Evolutionary conservation across 2,329 filamentous ascomycete genomes (phyloP).

Genomic region (Pezicula rhizophila): DNA sequence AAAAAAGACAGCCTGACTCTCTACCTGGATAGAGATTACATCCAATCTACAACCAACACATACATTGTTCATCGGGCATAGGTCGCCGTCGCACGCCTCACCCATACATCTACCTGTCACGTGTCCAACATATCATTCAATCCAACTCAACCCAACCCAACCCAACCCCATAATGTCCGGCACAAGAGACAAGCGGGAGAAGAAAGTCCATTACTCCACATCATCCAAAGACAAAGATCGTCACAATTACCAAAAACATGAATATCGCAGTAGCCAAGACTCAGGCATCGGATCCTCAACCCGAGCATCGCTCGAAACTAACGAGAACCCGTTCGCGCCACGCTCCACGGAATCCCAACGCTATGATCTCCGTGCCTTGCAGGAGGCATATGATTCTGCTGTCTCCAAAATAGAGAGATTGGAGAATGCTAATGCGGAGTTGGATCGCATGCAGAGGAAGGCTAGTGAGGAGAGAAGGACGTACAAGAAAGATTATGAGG

Average conservation of each 20-base stretch:
- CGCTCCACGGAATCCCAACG: conserved; percentile 15
- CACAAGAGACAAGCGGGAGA: conserved; percentile 11
- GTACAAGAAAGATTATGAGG: conserved; percentile 7
- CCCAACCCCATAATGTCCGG: no score
- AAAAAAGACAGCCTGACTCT: no score
- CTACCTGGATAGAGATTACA: no score
- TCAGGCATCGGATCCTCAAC: conserved; percentile 18
- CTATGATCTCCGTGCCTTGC: conserved; percentile 12
- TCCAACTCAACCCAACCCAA: neutral
- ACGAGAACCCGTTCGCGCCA: conserved; percentile 9
- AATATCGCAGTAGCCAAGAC: conserved; percentile 15
- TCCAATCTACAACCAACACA: no score
- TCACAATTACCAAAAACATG: conserved; percentile 1
- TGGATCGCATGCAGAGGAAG: conserved; percentile 12
- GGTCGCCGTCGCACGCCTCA: neutral
- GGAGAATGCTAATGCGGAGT: conserved; percentile 4
- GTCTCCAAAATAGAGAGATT: conserved; percentile 14
- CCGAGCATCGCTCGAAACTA: conserved; percentile 19
- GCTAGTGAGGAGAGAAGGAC: conserved; percentile 19
- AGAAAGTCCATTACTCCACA: conserved; percentile 20
- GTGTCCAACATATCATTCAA: conserved; percentile 3
- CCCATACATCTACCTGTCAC: neutral
- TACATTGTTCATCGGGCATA: neutral
- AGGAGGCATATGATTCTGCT: conserved; percentile 21
- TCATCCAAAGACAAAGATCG: conserved; percentile 15